Evolutionary conservation across 495 filamentous ascomycete genomes (phyloP).

Genomic region (Xylaria grammica): DNA sequence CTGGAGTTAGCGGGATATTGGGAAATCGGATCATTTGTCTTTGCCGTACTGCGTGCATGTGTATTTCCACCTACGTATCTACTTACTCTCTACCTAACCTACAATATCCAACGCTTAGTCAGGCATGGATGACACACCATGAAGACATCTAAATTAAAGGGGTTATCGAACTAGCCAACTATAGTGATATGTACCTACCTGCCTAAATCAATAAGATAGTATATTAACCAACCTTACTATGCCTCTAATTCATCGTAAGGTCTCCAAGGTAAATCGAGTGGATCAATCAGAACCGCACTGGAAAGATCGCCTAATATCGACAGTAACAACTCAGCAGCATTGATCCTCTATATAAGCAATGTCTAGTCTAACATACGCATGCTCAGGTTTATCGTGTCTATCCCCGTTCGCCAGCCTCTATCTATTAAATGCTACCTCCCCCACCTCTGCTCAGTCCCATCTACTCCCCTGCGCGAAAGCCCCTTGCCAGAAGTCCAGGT

Average conservation of each 20-base stretch:
- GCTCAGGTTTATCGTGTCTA: neutral
- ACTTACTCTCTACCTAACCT: too few species aligned
- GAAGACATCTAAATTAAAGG: too few species aligned
- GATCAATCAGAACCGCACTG: too few species aligned
- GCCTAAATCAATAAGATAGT: too few species aligned
- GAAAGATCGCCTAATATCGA: too few species aligned
- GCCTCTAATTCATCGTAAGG: too few species aligned
- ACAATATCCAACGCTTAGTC: neutral
- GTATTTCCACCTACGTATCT: neutral
- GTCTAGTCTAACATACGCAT: slow-evolving; percentile 1
- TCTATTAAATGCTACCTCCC: neutral
- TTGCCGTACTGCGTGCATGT: neutral
- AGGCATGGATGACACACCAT: too few species aligned
- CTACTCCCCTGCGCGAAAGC: slow-evolving; percentile 12
- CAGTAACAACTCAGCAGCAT: neutral
- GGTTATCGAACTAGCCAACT: too few species aligned
- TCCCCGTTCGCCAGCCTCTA: neutral
- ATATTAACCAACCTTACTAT: too few species aligned
- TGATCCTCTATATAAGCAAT: neutral
- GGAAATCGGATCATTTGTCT: neutral
- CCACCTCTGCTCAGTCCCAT: slow-evolving; percentile 1
- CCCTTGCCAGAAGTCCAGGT: slow-evolving; percentile 19
- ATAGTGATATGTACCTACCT: too few species aligned
- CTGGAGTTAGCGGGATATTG: neutral
- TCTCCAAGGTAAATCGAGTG: too few species aligned